Evolutionary conservation across 1,139 yeast genomes (phyloP), one percentile per base, ranked within the genome.

Genomic region (Pichia sp.): DNA sequence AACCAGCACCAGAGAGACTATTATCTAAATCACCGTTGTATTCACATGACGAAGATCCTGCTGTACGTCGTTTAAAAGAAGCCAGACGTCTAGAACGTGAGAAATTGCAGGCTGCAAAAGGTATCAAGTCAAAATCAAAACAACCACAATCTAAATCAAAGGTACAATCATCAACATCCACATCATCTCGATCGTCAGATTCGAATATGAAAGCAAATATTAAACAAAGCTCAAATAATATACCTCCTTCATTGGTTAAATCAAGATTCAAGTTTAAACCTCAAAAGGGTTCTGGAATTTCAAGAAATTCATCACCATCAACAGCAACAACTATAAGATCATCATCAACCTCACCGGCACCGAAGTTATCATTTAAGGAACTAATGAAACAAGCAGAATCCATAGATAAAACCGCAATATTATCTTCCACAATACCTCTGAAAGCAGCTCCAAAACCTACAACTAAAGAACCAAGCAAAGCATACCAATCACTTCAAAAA

Each of bases 311-410:
- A 13, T n/a, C 32, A 13, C 11, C 44, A 23, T 26, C 38, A 48
- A 5, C 36, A 34, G n/a, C 18, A 25, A 11, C 39, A n/a, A 45
- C 50, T 6, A 12, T 49, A 18, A 39, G 56, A 16, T 38, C 45
- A 7, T 24, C 26, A 18, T 11, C 35, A 53, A 22, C 45, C 3
- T 32, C 57, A 12, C 59, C 66, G 3, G 47, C 60, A 0, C 76
- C 79, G 56, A 82, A 81, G 58, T 64, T 82, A 61, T 72, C 80
- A 12, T 85, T 82, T 59, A 76, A 74, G 43, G 87, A 83, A 50
- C 68, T 85, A 52, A 82, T 84, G 87, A 78, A 77, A 55, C 78
- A 79, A 59, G 92, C 92, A 0, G 78, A 79, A n/a, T 66, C 68
- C 27, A 74, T 79, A 15, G 80, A 67, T 67, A 42, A 39, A 34